Percentiles rank a stretch among this genome's conserved stretches.
Evolutionary conservation across 345 rosid genomes (phyloP).

Genomic region (Chamaenerion angustifolium): DNA sequence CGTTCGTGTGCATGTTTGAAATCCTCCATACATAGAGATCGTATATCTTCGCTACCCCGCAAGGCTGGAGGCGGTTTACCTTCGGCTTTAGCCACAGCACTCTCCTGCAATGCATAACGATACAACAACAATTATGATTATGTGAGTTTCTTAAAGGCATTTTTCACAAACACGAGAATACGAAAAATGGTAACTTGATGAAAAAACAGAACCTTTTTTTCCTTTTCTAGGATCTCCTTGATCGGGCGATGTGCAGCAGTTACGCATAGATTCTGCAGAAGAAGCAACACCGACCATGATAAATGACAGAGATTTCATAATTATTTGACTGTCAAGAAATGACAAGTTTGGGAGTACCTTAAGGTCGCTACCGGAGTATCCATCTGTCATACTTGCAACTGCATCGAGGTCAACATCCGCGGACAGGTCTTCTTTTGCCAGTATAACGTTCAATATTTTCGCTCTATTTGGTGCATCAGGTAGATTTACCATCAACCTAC

Average conservation of each 20-base stretch:
- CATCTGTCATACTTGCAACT: slow-evolving; percentile 66
- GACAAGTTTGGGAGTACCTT: slow-evolving; percentile 29
- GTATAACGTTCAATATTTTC: slow-evolving; percentile 59
- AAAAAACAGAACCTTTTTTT: slow-evolving; percentile 40
- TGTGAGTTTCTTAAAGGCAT: too few species aligned
- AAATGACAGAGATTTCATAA: not conserved
- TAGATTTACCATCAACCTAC: slow-evolving; percentile 78
- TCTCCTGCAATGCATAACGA: slow-evolving; percentile 35
- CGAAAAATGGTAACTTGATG: too few species aligned
- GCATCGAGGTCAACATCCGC: slow-evolving; percentile 59
- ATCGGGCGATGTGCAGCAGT: slow-evolving; percentile 87
- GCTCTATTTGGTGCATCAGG: slow-evolving; percentile 82
- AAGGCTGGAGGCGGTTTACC: slow-evolving; percentile 62
- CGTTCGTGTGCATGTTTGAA: slow-evolving; percentile 66
- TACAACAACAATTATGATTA: too few species aligned
- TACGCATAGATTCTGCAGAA: slow-evolving; percentile 61
- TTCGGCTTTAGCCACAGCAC: slow-evolving; percentile 54
- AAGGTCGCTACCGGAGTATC: slow-evolving; percentile 91
- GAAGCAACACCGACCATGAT: not conserved
- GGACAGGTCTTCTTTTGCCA: slow-evolving; percentile 71
- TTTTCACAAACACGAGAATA: not conserved
- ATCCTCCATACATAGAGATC: slow-evolving; percentile 70
- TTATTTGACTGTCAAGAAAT: not conserved
- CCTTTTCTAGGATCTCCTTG: slow-evolving; percentile 70
- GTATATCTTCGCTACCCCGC: slow-evolving; percentile 52